Evolutionary conservation across 1,284 basidiomycete genomes (phyloP), one percentile per base, ranked within the genome.

Genomic region (Mycena citricolor): DNA sequence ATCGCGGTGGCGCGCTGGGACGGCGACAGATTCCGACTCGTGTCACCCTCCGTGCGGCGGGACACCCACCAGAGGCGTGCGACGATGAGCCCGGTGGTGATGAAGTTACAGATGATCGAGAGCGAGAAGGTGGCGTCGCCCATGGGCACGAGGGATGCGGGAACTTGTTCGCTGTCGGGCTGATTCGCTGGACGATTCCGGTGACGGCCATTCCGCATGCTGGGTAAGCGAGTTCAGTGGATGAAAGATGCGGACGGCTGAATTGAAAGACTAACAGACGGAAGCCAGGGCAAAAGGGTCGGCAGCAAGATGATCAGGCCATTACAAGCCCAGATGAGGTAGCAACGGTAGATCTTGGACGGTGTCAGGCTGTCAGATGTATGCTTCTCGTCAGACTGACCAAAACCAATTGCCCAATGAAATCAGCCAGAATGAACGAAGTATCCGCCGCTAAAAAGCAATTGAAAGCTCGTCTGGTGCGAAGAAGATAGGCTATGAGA

Each of bases 81-180:
- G 16, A 64, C 61, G 24, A 73, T 72, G 54, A 73, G 63, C 11
- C 37, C 32, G 6, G 68, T 73, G 20, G 69, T 57, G 32, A 71
- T 32, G 14, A 42, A 36, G 33, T 42, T 42, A 7, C 34, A 29
- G n/a, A n/a, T 16, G 2, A 36, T 26, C 20, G 41, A 42, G 21
- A 42, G 11, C 7, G 26, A 20, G 41, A 42, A 42, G 5, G 25
- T 10, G n/a, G 41, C 41, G 12, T n/a, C 14, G 11, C 41, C 41
- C 21, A 42, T 6, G 19, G 41, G 41, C 24, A 42, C 40, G 2
- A 26, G 22, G 5, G 7, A 28, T 2, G 38, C 28, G 28, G 38
- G 38, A 11, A 31, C 38, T 12, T 40, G 38, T 11, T 16, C 4
- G 38, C 28, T 1, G 28, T 40, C 17, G 38, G 38, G 29, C 5